Conservation (phyloP, 2,329 filamentous ascomycete genomes). For the Fusarium tricinctum region DNA sequence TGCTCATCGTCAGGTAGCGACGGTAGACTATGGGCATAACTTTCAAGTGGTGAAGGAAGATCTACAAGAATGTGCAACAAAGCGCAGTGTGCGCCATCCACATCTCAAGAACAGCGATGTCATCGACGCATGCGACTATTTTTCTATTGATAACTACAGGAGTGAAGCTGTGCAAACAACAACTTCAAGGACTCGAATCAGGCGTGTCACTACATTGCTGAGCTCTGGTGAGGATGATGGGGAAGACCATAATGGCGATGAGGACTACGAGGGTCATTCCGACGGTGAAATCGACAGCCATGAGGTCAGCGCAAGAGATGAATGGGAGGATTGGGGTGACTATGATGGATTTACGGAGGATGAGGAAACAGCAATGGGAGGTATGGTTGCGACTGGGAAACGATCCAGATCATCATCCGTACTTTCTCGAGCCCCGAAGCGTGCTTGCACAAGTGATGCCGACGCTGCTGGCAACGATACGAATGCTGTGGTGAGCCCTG, state of each 20-base stretch:
- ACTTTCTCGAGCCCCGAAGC: neutral
- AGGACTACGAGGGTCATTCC: neutral
- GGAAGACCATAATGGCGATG: neutral
- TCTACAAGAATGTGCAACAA: constrained; percentile 1
- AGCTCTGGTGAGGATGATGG: neutral
- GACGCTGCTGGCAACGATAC: neutral
- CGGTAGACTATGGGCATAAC: neutral
- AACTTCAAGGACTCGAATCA: neutral
- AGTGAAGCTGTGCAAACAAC: neutral
- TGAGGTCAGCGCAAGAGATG: neutral
- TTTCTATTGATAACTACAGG: neutral
- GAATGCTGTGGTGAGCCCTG: neutral
- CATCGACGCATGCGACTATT: neutral
- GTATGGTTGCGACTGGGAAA: neutral
- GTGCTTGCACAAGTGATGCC: neutral
- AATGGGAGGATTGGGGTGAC: neutral
- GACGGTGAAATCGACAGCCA: neutral
- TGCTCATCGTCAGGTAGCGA: neutral
- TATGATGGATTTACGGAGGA: neutral
- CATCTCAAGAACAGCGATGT: neutral
- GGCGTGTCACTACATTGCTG: neutral
- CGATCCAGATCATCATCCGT: neutral
- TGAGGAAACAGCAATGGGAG: neutral
- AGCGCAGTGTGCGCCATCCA: neutral
- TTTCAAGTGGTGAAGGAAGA: constrained; percentile 5